Percentiles rank a stretch among this genome's conserved stretches.
Evolutionary conservation across 176 grass and related monocot species (phyloP).

Genomic region (Cenchrus fungigraminus): DNA sequence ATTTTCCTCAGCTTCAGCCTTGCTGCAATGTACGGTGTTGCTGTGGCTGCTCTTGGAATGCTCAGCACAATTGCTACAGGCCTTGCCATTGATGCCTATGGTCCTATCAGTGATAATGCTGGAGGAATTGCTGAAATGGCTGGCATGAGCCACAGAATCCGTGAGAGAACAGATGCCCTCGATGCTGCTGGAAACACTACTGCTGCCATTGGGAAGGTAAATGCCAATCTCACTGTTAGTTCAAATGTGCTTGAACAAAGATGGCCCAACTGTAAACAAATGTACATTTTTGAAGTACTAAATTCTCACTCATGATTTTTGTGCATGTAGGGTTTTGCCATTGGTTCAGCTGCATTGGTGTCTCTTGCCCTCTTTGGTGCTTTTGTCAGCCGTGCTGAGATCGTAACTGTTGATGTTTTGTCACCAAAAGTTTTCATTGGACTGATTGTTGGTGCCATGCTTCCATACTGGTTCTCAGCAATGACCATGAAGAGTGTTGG

Average conservation of each 20-base stretch:
- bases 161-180: slow-evolving; percentile 91
- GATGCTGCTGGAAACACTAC: slow-evolving; percentile 97
- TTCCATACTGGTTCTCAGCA: slow-evolving; percentile 94
- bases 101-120: slow-evolving; percentile 92
- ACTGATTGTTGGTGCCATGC: slow-evolving; percentile 86
- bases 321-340: slow-evolving; percentile 78
- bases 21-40: slow-evolving; percentile 91
- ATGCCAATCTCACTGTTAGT: not conserved
- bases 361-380: slow-evolving; percentile 95
- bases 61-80: slow-evolving; percentile 93
- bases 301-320: not conserved
- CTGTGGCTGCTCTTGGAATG: slow-evolving; percentile 96
- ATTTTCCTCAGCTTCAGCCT: slow-evolving; percentile 94
- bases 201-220: slow-evolving; percentile 93
- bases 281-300: not conserved
- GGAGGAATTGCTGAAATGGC: slow-evolving; percentile 99
- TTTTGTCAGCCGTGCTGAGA: slow-evolving; percentile 82
- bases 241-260: not conserved
- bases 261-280: not conserved
- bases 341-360: slow-evolving; percentile 89
- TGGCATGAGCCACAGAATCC: slow-evolving; percentile 93
- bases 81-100: slow-evolving; percentile 95
- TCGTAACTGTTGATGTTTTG: slow-evolving; percentile 78
- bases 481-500: slow-evolving; percentile 99
- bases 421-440: slow-evolving; percentile 94